Percentiles rank a stretch among this genome's conserved stretches.
Evolutionary conservation across 345 rosid genomes (phyloP).

Genomic region (Psidium guajava): DNA sequence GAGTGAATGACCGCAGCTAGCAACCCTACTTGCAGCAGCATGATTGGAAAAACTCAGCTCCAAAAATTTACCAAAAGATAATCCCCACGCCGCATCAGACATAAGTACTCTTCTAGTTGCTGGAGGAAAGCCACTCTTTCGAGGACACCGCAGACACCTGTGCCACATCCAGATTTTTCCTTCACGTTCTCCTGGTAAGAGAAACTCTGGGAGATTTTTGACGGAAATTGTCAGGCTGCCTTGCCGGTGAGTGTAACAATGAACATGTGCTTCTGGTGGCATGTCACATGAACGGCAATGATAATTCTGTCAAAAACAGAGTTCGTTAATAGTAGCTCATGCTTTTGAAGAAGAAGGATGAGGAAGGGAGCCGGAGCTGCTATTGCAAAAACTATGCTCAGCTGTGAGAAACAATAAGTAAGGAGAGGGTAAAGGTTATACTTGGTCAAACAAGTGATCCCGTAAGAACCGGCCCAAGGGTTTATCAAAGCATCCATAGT

Average conservation of each 20-base stretch:
- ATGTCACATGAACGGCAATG: constrained; percentile 67
- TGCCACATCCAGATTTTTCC: constrained; percentile 99
- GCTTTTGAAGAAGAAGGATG: neutral
- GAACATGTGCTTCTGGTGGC: constrained; percentile 98
- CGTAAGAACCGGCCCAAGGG: constrained; percentile 85
- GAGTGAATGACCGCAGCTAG: constrained; percentile 96
- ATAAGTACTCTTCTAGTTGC: constrained; percentile 89
- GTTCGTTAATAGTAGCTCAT: neutral
- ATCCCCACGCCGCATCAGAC: constrained; percentile 99
- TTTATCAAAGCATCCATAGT: constrained; percentile 88
- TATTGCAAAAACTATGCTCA: neutral
- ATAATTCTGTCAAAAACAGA: constrained; percentile 25
- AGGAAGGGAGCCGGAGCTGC: neutral
- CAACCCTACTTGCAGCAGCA: constrained; percentile 99
- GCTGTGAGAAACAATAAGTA: neutral
- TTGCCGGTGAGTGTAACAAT: constrained; percentile 88
- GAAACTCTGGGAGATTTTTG: constrained; percentile 51
- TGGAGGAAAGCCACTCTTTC: constrained; percentile 73
- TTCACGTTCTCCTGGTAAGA: constrained; percentile 75
- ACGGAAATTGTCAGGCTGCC: constrained; percentile 96
- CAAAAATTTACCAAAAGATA: constrained; percentile 93
- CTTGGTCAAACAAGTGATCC: constrained; percentile 92
- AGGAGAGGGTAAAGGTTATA: constrained; percentile 12
- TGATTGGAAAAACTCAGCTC: constrained; percentile 98
- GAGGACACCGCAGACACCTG: constrained; percentile 85